phyloP scores from a whole-genome alignment of 495 filamentous ascomycete genomes.

The Pseudevernia furfuracea region DNA sequence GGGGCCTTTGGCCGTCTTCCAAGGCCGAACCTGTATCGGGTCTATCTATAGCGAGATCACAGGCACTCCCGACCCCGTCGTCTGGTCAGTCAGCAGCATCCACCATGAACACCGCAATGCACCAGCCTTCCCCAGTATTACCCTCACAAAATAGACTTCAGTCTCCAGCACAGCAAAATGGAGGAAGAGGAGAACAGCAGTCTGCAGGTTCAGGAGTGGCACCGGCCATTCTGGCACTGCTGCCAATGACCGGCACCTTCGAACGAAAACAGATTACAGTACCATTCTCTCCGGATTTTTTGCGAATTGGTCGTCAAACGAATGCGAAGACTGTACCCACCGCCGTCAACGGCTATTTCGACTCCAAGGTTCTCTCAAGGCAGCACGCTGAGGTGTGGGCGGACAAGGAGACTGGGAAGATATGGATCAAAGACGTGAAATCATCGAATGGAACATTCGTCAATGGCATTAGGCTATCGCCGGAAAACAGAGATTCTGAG shows the following conservation, averaged over 20 bases:
- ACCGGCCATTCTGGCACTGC: constrained; percentile 68
- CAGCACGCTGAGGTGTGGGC: constrained; percentile 98
- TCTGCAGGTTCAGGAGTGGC: constrained; percentile 49
- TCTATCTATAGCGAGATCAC: constrained; percentile 52
- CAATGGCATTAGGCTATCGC: constrained; percentile 81
- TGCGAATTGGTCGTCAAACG: constrained; percentile 92
- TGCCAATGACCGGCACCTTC: constrained; percentile 89
- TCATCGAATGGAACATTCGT: constrained; percentile 98
- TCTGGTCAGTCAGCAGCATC: constrained; percentile 61
- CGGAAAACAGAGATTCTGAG: constrained; percentile 89
- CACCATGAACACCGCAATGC: constrained; percentile 58
- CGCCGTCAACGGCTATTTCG: constrained; percentile 85
- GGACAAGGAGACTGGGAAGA: constrained; percentile 67
- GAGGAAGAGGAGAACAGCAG: constrained; percentile 44
- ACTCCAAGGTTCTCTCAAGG: constrained; percentile 92
- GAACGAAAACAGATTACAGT: constrained; percentile 92
- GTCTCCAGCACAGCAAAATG: constrained; percentile 53
- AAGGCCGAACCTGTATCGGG: constrained; percentile 62
- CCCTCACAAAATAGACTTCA: constrained; percentile 63
- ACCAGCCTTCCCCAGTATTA: constrained; percentile 64
- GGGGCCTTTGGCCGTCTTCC: constrained; percentile 63
- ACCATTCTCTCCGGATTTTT: constrained; percentile 77
- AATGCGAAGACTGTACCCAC: constrained; percentile 93
- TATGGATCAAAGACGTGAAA: constrained; percentile 95
- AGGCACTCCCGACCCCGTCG: constrained; percentile 55